Evolutionary conservation across 2,329 filamentous ascomycete genomes (phyloP).

Genomic region (Raffaelea albimanens): DNA sequence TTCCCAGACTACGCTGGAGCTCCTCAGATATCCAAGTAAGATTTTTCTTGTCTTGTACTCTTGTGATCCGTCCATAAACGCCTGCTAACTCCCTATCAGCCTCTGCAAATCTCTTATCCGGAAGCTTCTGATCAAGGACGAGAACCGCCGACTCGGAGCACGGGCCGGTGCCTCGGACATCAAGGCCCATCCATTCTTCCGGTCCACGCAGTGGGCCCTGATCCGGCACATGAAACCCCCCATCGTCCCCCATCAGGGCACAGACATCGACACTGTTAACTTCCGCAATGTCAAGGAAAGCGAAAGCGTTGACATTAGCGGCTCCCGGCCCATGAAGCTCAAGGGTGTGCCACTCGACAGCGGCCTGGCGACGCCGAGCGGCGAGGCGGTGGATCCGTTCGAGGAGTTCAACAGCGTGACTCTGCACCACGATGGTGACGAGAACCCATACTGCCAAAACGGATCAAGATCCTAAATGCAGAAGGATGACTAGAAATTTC

Average conservation of each 20-base stretch:
- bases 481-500: too few species aligned
- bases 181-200: conserved; percentile 93
- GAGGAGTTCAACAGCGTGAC: conserved; percentile 99
- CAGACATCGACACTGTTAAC: conserved; percentile 88
- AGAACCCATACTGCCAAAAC: conserved; percentile 31
- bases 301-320: conserved; percentile 79
- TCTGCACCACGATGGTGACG: conserved; percentile 89
- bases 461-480: conserved; percentile 4
- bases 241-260: conserved; percentile 85
- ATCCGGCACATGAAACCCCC: conserved; percentile 97
- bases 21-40: conserved; percentile 87
- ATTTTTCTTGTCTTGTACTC: conserved; percentile 12
- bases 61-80: neutral
- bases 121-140: conserved; percentile 96
- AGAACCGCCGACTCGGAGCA: conserved; percentile 84
- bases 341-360: conserved; percentile 84
- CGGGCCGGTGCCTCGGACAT: conserved; percentile 94
- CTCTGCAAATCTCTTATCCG: conserved; percentile 94
- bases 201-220: conserved; percentile 89
- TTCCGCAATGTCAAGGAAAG: conserved; percentile 98
- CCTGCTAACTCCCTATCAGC: conserved; percentile 35
- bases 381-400: conserved; percentile 75
- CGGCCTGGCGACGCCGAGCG: conserved; percentile 74
- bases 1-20: conserved; percentile 83
- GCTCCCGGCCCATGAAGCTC: conserved; percentile 39